These are phyloP conservation scores for Triticum dicoccoides DNA, from an alignment of 176 grass and related monocot species.

Conservation along the genomic window DNA sequence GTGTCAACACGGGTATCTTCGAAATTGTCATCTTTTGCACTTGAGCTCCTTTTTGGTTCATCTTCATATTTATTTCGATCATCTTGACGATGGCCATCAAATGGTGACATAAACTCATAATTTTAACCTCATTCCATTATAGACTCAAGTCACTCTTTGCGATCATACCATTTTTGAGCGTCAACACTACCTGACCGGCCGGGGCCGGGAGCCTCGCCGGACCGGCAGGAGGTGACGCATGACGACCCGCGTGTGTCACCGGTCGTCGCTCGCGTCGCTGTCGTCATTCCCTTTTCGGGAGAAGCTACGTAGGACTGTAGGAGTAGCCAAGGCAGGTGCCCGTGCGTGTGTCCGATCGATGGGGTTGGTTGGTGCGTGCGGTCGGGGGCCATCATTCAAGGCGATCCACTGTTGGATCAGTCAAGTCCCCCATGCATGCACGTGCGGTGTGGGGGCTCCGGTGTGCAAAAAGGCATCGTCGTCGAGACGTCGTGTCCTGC, in stretches of 20 bases:
- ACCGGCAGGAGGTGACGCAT: background rate
- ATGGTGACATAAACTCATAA: too few relatives aligned
- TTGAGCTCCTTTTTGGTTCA: too few relatives aligned
- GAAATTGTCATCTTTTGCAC: too few relatives aligned
- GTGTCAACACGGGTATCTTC: too few relatives aligned
- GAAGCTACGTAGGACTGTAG: background rate
- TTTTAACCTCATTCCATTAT: too few relatives aligned
- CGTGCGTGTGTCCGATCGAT: background rate
- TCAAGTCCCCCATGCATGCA: background rate
- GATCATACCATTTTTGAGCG: too few relatives aligned
- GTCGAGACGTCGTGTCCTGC: background rate
- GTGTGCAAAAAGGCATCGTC: background rate
- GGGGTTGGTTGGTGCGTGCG: background rate
- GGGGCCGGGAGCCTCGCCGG: too few relatives aligned
- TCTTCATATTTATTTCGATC: too few relatives aligned
- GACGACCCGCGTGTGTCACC: background rate
- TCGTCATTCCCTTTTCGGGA: background rate
- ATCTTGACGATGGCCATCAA: too few relatives aligned
- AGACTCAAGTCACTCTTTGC: too few relatives aligned
- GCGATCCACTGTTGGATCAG: background rate
- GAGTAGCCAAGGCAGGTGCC: background rate
- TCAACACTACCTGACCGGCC: too few relatives aligned
- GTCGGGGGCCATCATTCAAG: background rate
- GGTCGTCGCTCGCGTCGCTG: background rate
- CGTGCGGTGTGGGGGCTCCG: background rate